Conservation (phyloP, 192 early-diverging fungal genomes). For the Coemansia sp. region DNA sequence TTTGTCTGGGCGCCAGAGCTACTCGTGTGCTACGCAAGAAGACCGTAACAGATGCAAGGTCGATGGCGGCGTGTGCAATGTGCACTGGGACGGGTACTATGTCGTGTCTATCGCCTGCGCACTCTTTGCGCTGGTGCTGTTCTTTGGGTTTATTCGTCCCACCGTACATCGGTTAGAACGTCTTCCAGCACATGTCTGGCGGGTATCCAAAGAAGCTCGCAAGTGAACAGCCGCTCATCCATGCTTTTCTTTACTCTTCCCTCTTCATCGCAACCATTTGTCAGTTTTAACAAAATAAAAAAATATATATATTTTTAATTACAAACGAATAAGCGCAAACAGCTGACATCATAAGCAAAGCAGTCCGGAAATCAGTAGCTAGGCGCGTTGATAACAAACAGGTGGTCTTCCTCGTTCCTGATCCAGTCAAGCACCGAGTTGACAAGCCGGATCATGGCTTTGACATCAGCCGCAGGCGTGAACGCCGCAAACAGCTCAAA, state of each 20-base stretch:
- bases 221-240: slow-evolving; percentile 8
- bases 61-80: slow-evolving; percentile 67
- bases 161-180: slow-evolving; percentile 62
- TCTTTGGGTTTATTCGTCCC: slow-evolving; percentile 63
- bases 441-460: slow-evolving; percentile 61
- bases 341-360: too few relatives aligned
- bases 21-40: slow-evolving; percentile 66
- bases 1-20: slow-evolving; percentile 8
- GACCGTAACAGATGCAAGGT: slow-evolving; percentile 62
- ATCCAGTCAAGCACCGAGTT: slow-evolving; percentile 77
- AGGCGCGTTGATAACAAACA: slow-evolving; percentile 74
- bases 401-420: slow-evolving; percentile 69
- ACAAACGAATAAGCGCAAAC: too few relatives aligned
- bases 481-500: slow-evolving; percentile 78
- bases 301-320: slow-evolving; percentile 4
- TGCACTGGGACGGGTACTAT: slow-evolving; percentile 86
- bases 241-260: background rate
- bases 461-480: slow-evolving; percentile 61
- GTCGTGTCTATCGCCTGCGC: slow-evolving; percentile 71
- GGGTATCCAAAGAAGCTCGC: slow-evolving; percentile 43
- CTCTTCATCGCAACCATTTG: background rate
- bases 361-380: slow-evolving; percentile 69
- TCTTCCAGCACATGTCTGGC: slow-evolving; percentile 47
- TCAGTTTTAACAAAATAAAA: background rate
- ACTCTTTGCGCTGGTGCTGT: slow-evolving; percentile 63